phyloP scores from a whole-genome alignment of 2,329 filamentous ascomycete genomes.

The Monilinia fructicola region DNA sequence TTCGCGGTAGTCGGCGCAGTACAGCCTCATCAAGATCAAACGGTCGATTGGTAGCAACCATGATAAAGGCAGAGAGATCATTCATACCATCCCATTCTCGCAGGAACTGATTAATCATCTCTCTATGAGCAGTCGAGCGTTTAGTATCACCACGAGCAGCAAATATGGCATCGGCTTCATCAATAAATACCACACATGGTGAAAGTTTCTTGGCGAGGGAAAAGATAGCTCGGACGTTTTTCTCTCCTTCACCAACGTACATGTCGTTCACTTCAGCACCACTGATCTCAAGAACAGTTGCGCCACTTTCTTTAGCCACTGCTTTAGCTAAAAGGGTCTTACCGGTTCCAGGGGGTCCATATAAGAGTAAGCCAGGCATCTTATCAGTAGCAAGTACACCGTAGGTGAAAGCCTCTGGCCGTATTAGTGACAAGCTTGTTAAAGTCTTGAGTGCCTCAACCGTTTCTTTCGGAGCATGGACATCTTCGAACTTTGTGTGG shows the following conservation, averaged over 20 bases:
- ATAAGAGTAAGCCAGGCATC: conserved; percentile 84
- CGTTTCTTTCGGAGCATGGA: conserved; percentile 79
- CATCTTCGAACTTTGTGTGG: conserved; percentile 81
- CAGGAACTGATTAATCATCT: conserved; percentile 94
- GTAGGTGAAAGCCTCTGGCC: conserved; percentile 94
- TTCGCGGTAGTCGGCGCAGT: conserved; percentile 70
- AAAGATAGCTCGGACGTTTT: conserved; percentile 92
- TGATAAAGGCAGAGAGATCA: conserved; percentile 85
- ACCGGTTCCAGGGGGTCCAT: conserved; percentile 81
- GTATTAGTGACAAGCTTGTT: conserved; percentile 80
- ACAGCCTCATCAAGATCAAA: conserved; percentile 93
- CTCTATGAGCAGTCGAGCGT: conserved; percentile 57
- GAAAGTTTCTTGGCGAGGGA: conserved; percentile 85
- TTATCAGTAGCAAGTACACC: conserved; percentile 88
- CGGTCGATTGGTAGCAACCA: conserved; percentile 95
- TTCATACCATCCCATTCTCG: conserved; percentile 94
- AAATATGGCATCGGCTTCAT: conserved; percentile 92
- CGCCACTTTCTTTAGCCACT: conserved; percentile 66
- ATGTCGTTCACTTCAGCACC: conserved; percentile 93
- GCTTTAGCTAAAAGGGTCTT: conserved; percentile 71
- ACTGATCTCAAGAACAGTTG: conserved; percentile 80
- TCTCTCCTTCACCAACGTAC: conserved; percentile 94
- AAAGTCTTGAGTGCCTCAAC: conserved; percentile 85
- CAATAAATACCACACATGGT: conserved; percentile 93
- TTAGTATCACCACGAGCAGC: conserved; percentile 60